Evolutionary conservation across 768 basidiomycete genomes (phyloP), one percentile per base, ranked within the genome.

Genomic region (Lentinula boryana): DNA sequence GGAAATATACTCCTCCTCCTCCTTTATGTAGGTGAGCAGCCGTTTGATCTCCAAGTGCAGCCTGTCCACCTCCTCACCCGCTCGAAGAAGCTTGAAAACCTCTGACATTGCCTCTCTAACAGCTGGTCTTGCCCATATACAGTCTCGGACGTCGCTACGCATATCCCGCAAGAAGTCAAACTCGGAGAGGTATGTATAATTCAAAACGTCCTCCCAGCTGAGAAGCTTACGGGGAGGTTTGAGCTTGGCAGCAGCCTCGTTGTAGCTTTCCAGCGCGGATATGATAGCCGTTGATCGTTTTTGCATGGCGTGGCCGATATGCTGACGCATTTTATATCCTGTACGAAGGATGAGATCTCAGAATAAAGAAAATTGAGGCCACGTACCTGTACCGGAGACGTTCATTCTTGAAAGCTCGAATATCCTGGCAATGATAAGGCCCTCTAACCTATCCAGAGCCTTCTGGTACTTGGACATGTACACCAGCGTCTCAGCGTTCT

Each of bases 311-410:
- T 63, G 66, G 5, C 63, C 62, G 33, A 72, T 68, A 54, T 72
- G 70, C 31, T 64, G 69, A 1, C 67, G 43, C 4, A 73, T 56
- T n/a, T 68, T 68, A 62, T 73, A 74, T n/a, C n/a, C n/a, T n/a
- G n/a, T n/a, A n/a, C n/a, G n/a, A n/a, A n/a, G n/a, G n/a, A n/a
- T n/a, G n/a, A n/a, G n/a, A n/a, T n/a, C n/a, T n/a, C n/a, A n/a
- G n/a, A n/a, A n/a, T n/a, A n/a, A n/a, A n/a, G n/a, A n/a, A n/a
- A n/a, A n/a, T n/a, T n/a, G n/a, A n/a, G n/a, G n/a, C n/a, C n/a
- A n/a, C n/a, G n/a, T n/a, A 74, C 74, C 70, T 2, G 69, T 73
- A 1, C 44, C 60, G 1, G 60, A 62, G 33, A 50, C n/a, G 50
- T 65, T 65, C 41, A 60, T 56, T 53, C 67, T 68, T 6, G 61